These are phyloP conservation scores for Boletus fagicola DNA, from an alignment of 768 basidiomycete species.

Conservation along the genomic window DNA sequence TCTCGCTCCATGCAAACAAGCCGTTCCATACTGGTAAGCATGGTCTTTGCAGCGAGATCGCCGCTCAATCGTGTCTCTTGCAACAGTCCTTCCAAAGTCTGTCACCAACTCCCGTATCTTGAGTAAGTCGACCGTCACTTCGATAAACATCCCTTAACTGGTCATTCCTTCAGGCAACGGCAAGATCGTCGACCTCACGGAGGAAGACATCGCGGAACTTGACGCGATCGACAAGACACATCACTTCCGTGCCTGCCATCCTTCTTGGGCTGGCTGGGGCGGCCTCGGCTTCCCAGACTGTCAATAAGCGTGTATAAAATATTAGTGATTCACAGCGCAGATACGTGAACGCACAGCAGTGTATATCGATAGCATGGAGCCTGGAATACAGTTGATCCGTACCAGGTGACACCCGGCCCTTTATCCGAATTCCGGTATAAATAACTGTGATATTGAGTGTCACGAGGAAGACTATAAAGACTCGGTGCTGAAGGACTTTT, in stretches of 20 bases:
- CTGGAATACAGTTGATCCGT: constrained; percentile 3
- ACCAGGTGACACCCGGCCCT: neutral
- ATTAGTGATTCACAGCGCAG: neutral
- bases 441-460: neutral
- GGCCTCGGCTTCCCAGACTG: constrained; percentile 58
- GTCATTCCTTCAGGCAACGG: constrained; percentile 42
- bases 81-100: constrained; percentile 65
- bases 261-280: constrained; percentile 61
- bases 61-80: neutral
- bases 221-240: constrained; percentile 53
- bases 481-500: neutral
- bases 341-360: neutral
- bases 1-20: constrained; percentile 70
- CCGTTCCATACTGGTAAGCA: constrained; percentile 47
- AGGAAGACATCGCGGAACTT: constrained; percentile 57
- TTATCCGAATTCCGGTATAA: constrained; percentile 4
- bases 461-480: constrained; percentile 7
- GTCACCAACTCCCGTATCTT: constrained; percentile 64
- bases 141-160: neutral
- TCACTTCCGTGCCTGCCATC: constrained; percentile 61
- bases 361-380: neutral
- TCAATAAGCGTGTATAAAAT: constrained; percentile 19
- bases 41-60: neutral
- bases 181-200: constrained; percentile 55
- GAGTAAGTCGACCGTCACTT: constrained; percentile 30